A percentile compares a stretch with the other conserved stretches of the same genome.
These are phyloP conservation scores for Phyllachora maydis DNA, from an alignment of 2,329 filamentous ascomycete genomes.

Conservation along the genomic window DNA sequence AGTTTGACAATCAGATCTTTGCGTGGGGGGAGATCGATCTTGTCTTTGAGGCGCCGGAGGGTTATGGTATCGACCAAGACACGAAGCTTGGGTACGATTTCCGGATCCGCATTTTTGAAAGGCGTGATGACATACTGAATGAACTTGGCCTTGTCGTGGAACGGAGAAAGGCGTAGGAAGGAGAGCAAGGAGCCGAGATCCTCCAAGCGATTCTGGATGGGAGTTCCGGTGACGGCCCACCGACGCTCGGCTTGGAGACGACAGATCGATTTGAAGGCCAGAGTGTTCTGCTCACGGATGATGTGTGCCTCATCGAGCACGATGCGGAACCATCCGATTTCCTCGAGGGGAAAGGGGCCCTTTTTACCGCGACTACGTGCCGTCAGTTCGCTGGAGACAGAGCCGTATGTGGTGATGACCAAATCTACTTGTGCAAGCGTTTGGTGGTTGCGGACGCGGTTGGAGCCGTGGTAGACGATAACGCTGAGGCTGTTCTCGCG, in stretches of 20 bases:
- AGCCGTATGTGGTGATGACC: constrained; percentile 84
- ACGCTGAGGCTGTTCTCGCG: constrained; percentile 41
- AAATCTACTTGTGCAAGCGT: constrained; percentile 58
- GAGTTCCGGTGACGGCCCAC: constrained; percentile 96
- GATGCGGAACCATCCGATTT: constrained; percentile 81
- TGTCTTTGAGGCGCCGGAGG: constrained; percentile 76
- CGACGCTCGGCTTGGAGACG: constrained; percentile 59
- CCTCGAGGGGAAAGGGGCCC: constrained; percentile 44
- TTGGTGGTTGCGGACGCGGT: constrained; percentile 46
- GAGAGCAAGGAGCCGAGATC: constrained; percentile 74
- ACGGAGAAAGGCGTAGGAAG: constrained; percentile 70
- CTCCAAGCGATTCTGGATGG: constrained; percentile 82
- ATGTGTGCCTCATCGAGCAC: constrained; percentile 89
- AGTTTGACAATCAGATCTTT: constrained; percentile 54
- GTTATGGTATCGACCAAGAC: constrained; percentile 90
- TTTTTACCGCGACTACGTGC: constrained; percentile 38
- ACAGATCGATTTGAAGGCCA: constrained; percentile 72
- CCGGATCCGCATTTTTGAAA: constrained; percentile 71
- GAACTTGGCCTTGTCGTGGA: constrained; percentile 60
- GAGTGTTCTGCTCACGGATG: constrained; percentile 68
- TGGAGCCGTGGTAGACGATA: constrained; percentile 73
- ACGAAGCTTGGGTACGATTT: constrained; percentile 67
- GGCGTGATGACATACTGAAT: constrained; percentile 61
- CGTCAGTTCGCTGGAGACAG: constrained; percentile 59
- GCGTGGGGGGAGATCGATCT: constrained; percentile 60